Evolutionary conservation across 2,329 filamentous ascomycete species (phyloP).

Genomic region (Phymatotrichopsis omnivora): DNA sequence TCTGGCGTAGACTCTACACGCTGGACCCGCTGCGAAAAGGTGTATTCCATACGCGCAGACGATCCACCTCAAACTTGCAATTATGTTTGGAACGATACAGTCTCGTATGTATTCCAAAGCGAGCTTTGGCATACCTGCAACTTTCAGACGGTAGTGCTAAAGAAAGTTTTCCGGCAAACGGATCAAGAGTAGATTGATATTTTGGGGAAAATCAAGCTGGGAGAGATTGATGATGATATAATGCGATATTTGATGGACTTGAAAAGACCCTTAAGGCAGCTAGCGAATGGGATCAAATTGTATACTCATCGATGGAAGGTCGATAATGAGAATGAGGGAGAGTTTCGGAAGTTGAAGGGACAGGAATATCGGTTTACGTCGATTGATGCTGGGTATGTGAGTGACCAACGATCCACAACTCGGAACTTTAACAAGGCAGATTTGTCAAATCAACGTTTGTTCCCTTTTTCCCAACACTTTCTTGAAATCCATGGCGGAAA

Average conservation of each 20-base stretch:
- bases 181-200: conserved; percentile 46
- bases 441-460: too few species aligned
- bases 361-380: conserved; percentile 31
- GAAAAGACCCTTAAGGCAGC: conserved; percentile 19
- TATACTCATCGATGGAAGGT: conserved; percentile 34
- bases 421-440: too few species aligned
- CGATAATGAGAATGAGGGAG: conserved; percentile 33
- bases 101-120: conserved; percentile 54
- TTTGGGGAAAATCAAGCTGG: conserved; percentile 45
- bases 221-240: conserved; percentile 30
- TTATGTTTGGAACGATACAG: conserved; percentile 31
- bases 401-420: too few species aligned
- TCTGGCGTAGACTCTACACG: conserved; percentile 7
- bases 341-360: conserved; percentile 34
- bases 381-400: too few species aligned
- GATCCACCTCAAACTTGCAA: too few species aligned
- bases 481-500: too few species aligned
- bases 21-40: conserved; percentile 16
- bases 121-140: conserved; percentile 45
- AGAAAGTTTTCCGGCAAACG: conserved; percentile 47
- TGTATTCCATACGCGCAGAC: too few species aligned
- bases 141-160: conserved; percentile 46
- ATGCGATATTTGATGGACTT: conserved; percentile 20
- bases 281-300: conserved; percentile 24
- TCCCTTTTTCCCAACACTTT: too few species aligned